Evolutionary conservation across 1,284 basidiomycete species (phyloP), one percentile per base, ranked within the genome.

Genomic region (Ceratobasidium sp.): DNA sequence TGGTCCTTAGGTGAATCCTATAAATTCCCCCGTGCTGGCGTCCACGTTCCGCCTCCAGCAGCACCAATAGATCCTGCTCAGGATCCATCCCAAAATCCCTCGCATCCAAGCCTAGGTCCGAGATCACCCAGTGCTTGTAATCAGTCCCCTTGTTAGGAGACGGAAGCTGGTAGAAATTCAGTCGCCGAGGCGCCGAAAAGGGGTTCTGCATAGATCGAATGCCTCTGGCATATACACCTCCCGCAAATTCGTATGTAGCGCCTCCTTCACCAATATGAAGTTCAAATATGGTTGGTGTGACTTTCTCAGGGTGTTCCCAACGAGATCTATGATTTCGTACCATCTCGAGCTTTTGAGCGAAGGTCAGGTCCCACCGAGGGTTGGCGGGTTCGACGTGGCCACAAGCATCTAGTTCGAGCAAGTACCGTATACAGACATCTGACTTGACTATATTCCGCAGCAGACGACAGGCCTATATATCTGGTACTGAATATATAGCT

Each of bases 181-280:
- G 6, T 13, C 21, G n/a, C 13, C 62, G 62, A 16, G 32, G 1
- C 21, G 13, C 58, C 35, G 35, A 11, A 5, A 11, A 38, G 13
- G 44, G 21, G 18, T 21, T 14, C 35, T 21, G 44, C 38, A n/a
- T n/a, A 11, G 11, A 11, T 11, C 35, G 6, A 38, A 62, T 43
- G 13, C 55, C 69, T 14, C 46, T 55, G 3, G 30, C 69, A n/a
- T 61, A 71, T 14, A 43, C 18, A 7, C 69, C 69, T 2, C 69
- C 44, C 35, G 57, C 28, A 30, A 50, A 71, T 13, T 71, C 46
- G 44, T 61, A 61, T 26, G 69, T 71, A n/a, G 46, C 43, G 11
- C 26, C 59, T 2, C 32, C 23, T 32, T 47, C 59, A 23, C 46
- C 23, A 30, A 44, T 18, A 43, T 62, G 44, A 13, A 62, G 26